Conservation (phyloP, 169 alveolate species). For the Cryptosporidium parvum region DNA sequence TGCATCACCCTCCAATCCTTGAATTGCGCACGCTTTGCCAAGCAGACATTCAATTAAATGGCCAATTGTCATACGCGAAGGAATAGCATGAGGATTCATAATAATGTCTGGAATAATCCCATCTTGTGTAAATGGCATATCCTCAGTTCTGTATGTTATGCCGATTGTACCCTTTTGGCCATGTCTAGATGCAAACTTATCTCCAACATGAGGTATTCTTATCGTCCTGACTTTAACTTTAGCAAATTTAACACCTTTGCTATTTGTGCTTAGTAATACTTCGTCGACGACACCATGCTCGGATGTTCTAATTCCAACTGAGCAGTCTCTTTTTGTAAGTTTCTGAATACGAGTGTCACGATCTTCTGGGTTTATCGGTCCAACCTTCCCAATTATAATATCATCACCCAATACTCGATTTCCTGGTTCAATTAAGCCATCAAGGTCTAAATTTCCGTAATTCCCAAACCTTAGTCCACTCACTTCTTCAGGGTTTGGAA, state of each 20-base stretch:
- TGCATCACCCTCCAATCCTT: conserved; percentile 99
- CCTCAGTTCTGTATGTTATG: conserved; percentile 98
- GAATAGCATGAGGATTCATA: conserved; percentile 99
- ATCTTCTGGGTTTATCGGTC: conserved; percentile 85
- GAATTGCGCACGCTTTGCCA: conserved; percentile 96
- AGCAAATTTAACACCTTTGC: conserved; percentile 95
- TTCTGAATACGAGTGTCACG: conserved; percentile 80
- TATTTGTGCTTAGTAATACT: conserved; percentile 97
- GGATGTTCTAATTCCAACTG: conserved; percentile 92
- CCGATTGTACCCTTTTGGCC: conserved; percentile 99
- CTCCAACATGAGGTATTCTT: conserved; percentile 99
- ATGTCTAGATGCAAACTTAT: conserved; percentile 99
- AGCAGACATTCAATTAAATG: conserved; percentile 99
- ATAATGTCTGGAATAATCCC: conserved; percentile 99
- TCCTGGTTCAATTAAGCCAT: conserved; percentile 98
- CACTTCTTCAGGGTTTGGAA: conserved; percentile 89
- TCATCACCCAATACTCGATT: conserved; percentile 98
- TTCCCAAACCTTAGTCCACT: conserved; percentile 92
- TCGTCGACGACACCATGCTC: conserved; percentile 96
- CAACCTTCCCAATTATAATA: conserved; percentile 97
- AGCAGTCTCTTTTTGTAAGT: conserved; percentile 90
- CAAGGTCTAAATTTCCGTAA: conserved; percentile 96
- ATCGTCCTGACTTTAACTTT: conserved; percentile 94
- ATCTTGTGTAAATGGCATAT: conserved; percentile 97
- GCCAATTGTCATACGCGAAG: conserved; percentile 99